Conservation (phyloP, 2,329 filamentous ascomycete genomes). For the Microascus cirrosus region DNA sequence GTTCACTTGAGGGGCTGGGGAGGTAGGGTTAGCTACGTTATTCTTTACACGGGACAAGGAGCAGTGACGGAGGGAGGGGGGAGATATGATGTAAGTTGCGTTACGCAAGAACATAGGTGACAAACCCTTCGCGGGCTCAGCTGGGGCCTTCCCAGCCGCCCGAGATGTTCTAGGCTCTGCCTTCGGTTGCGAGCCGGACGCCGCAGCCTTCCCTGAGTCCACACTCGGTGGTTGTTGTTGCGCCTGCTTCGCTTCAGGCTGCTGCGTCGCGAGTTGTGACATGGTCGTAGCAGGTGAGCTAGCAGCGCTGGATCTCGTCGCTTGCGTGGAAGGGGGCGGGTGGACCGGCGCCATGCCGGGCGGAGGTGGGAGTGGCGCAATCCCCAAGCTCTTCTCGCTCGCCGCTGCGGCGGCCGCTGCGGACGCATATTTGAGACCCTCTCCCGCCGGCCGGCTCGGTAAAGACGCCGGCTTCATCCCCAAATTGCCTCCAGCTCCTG, state of each 20-base stretch:
- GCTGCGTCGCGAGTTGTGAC: constrained; percentile 29
- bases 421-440: constrained; percentile 92
- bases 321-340: constrained; percentile 29
- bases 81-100: background rate
- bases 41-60: background rate
- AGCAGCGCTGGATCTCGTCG: constrained; percentile 38
- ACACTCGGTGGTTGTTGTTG: constrained; percentile 10
- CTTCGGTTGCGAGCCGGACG: constrained; percentile 8
- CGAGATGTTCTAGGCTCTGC: constrained; percentile 18
- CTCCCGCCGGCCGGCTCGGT: constrained; percentile 73
- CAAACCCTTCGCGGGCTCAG: constrained; percentile 34
- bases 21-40: constrained; percentile 7
- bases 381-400: constrained; percentile 77
- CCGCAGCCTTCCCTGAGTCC: constrained; percentile 15
- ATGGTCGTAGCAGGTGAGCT: constrained; percentile 40
- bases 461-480: constrained; percentile 88
- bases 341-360: constrained; percentile 45
- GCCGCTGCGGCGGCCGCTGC: constrained; percentile 89
- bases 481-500: constrained; percentile 30
- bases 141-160: constrained; percentile 24
- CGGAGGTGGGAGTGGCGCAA: constrained; percentile 85
- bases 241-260: constrained; percentile 2
- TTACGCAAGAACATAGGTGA: background rate
- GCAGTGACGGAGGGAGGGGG: background rate
- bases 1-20: constrained; percentile 33